phyloP scores from a whole-genome alignment of 2,329 filamentous ascomycete species.

The Cladophialophora immunda region DNA sequence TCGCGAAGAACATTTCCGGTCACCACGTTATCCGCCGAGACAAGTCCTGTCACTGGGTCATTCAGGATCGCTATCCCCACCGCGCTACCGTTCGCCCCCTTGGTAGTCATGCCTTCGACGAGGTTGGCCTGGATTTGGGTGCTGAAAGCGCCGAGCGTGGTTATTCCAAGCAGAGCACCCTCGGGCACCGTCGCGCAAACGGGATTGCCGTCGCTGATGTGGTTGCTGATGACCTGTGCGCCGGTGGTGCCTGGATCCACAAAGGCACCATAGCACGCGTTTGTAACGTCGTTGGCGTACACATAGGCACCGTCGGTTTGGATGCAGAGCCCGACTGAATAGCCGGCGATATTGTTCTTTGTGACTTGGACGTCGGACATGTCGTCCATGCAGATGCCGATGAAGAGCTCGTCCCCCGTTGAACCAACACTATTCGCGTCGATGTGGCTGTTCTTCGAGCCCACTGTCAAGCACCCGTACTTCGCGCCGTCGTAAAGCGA shows the following conservation, averaged over 20 bases:
- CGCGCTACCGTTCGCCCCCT: conserved; percentile 5
- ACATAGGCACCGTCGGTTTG: conserved; percentile 30
- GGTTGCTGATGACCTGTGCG: conserved; percentile 29
- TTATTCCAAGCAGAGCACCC: conserved; percentile 7
- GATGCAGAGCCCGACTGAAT: conserved; percentile 31
- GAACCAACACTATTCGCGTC: conserved; percentile 29
- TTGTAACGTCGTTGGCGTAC: conserved; percentile 24
- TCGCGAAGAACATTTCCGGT: conserved; percentile 25
- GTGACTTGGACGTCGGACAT: conserved; percentile 17
- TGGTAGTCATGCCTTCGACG: conserved; percentile 22
- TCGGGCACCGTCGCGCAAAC: conserved; percentile 17
- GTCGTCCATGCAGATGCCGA: conserved; percentile 36
- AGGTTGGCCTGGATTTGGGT: conserved; percentile 25
- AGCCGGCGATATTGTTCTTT: conserved; percentile 29
- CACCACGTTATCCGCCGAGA: conserved; percentile 23
- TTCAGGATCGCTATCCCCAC: conserved; percentile 28
- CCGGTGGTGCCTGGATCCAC: conserved; percentile 30
- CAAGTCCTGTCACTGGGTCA: conserved; percentile 7
- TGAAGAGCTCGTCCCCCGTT: conserved; percentile 21
- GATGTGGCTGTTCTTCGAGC: conserved; percentile 24
- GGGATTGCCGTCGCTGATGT: conserved; percentile 23
- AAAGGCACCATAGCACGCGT: conserved; percentile 29
- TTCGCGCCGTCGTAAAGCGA: conserved; percentile 26
- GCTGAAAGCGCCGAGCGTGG: conserved; percentile 18
- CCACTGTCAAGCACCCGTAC: conserved; percentile 32